These are phyloP conservation scores for Trichoderma brevicompactum DNA, from an alignment of 2,329 filamentous ascomycete genomes.

Conservation along the genomic window DNA sequence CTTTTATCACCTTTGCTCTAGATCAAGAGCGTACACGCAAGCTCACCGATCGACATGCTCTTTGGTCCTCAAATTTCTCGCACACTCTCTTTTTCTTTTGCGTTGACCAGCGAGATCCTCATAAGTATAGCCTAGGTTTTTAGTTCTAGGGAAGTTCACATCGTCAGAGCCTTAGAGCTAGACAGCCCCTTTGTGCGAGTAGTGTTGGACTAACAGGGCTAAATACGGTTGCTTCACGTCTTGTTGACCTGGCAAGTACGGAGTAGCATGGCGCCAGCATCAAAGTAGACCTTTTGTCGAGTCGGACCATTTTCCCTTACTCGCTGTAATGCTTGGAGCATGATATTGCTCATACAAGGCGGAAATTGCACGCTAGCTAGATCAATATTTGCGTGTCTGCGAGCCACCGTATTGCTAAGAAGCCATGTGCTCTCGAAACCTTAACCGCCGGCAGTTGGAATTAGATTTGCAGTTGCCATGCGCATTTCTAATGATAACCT, in stretches of 20 bases:
- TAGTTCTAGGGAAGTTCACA: neutral
- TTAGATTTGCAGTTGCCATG: constrained; percentile 4
- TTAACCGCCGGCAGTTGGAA: constrained; percentile 10
- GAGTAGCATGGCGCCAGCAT: neutral
- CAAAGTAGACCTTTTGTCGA: neutral
- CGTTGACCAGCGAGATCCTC: neutral
- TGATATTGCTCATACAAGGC: neutral
- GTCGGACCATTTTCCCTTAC: neutral
- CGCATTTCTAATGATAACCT: neutral
- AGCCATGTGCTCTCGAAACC: neutral
- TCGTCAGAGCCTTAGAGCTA: neutral
- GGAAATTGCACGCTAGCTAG: neutral
- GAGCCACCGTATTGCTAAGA: neutral
- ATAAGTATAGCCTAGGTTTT: neutral
- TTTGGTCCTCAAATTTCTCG: neutral
- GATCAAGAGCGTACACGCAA: neutral
- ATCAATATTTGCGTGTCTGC: neutral
- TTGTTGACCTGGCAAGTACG: neutral
- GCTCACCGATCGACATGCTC: neutral
- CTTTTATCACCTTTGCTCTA: too few relatives aligned
- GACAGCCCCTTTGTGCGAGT: neutral
- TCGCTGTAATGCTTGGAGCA: neutral
- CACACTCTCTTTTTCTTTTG: too few relatives aligned
- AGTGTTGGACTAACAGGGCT: neutral
- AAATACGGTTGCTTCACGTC: neutral